Base-by-base conservation (phyloP, 305 asterid genomes). In the Fraxinus sp. region DNA sequence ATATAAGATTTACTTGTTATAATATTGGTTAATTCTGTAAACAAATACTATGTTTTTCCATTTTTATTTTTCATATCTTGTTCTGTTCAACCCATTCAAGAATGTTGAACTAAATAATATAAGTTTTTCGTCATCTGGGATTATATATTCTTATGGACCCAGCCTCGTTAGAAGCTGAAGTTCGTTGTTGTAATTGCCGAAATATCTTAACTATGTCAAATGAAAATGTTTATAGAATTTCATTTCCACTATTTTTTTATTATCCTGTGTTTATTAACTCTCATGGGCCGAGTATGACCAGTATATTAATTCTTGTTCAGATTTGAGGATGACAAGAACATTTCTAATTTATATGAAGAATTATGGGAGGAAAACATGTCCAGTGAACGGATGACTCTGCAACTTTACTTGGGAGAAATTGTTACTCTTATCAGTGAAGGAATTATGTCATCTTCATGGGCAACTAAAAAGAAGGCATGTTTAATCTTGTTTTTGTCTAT, bases 311-410 rank as follows among this genome's bases (percentile, higher is more conserved):
- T 78, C 77, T 77, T 80, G 7, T 86, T 88, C 94, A 96, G 99
- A 86, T 96, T 95, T 91, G 99, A 96, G 78, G 98, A 95, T 89
- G 98, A 96, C 88, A 96, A 93, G 87, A 85, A 77, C 68, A 96
- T 96, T 76, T 93, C 98, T 81, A 86, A 86, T 87, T 85, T 95
- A 72, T 96, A 91, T 30, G 97, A 92, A 89, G 99, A 96, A 91
- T 85, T 96, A 83, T 96, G 98, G 98, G 98, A 93, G 84, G 99
- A 96, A 87, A 95, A 93, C 90, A 92, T 95, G 98, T 92, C 97
- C 91, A 93, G 97, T 66, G 99, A 95, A 86, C 88, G 97, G 83
- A 87, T 91, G 79, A 92, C 97, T 64, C 98, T 96, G 79, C 97
- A 93, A 85, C 85, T 96, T 72, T 96, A 95, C 89, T 79, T 96